Conservation (phyloP, 2,329 filamentous ascomycete genomes). For the Phoma sp. region DNA sequence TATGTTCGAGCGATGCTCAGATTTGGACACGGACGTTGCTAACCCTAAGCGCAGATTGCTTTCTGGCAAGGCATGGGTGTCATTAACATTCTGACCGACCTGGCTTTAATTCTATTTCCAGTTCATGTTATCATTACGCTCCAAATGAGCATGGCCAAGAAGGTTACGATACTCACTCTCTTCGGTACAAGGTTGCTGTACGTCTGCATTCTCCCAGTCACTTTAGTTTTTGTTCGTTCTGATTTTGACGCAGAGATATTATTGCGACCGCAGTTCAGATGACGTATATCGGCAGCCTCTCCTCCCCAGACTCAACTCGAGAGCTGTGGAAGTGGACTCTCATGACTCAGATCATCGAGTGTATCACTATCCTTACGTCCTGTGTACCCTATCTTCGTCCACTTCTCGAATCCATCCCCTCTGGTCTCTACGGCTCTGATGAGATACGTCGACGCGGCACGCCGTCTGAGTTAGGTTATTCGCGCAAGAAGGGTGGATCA, state of each 20-base stretch:
- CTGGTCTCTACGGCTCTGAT: constrained; percentile 43
- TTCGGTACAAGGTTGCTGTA: constrained; percentile 44
- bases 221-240: background rate
- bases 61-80: constrained; percentile 42
- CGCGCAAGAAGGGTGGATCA: constrained; percentile 34
- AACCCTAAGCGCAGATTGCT: constrained; percentile 22
- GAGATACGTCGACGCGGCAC: constrained; percentile 42
- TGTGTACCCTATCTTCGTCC: constrained; percentile 46
- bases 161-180: constrained; percentile 43
- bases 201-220: background rate
- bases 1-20: constrained; percentile 18
- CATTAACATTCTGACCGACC: constrained; percentile 44
- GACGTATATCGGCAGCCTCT: constrained; percentile 36
- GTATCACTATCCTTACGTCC: constrained; percentile 45
- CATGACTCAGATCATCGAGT: constrained; percentile 42
- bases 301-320: constrained; percentile 35
- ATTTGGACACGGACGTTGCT: background rate
- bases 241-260: constrained; percentile 34
- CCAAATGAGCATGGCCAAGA: constrained; percentile 45
- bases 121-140: constrained; percentile 43
- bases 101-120: constrained; percentile 42
- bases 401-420: constrained; percentile 42
- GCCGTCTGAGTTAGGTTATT: constrained; percentile 37
- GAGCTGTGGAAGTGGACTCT: constrained; percentile 47
- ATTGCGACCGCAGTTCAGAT: constrained; percentile 43